Conservation (phyloP, 768 basidiomycete genomes). For the Suillus alpinus region DNA sequence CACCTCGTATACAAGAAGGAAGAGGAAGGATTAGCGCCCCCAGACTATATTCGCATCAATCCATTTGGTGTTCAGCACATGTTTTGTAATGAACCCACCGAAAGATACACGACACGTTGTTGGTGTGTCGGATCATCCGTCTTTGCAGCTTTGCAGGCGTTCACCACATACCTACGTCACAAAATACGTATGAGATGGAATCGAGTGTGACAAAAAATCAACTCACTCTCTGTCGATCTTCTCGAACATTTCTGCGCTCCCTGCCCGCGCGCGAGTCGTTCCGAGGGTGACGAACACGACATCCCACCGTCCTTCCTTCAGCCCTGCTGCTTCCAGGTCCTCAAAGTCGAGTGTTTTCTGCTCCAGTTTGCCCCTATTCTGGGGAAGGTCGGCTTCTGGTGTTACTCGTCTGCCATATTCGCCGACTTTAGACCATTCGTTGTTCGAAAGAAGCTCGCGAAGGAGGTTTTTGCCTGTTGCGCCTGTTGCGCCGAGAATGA, state of each 20-base stretch:
- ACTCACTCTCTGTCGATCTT: slow-evolving; percentile 76
- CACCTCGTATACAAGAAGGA: slow-evolving; percentile 51
- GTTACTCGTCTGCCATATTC: slow-evolving; percentile 71
- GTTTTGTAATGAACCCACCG: not conserved
- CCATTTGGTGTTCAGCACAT: not conserved
- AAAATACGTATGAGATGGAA: no score
- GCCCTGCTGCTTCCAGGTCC: slow-evolving; percentile 48
- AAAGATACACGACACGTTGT: slow-evolving; percentile 62
- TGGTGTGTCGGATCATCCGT: slow-evolving; percentile 38
- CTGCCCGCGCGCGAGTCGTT: slow-evolving; percentile 59
- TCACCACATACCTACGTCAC: slow-evolving; percentile 61
- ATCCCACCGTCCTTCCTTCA: slow-evolving; percentile 64
- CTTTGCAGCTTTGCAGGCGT: slow-evolving; percentile 66
- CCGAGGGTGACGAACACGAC: slow-evolving; percentile 76
- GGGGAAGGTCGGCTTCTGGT: slow-evolving; percentile 34
- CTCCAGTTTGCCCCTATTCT: slow-evolving; percentile 53
- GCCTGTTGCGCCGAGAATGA: slow-evolving; percentile 79
- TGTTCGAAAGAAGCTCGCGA: slow-evolving; percentile 55
- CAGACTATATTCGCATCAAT: slow-evolving; percentile 35
- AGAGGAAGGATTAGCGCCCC: slow-evolving; percentile 46
- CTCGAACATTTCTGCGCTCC: slow-evolving; percentile 63
- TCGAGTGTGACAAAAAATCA: slow-evolving; percentile 14
- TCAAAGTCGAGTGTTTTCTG: slow-evolving; percentile 72
- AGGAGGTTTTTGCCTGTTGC: slow-evolving; percentile 63
- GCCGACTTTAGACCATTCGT: slow-evolving; percentile 54